Evolutionary conservation across 2,329 filamentous ascomycete genomes (phyloP), one percentile per base, ranked within the genome.

Genomic region (Akanthomyces muscarius): DNA sequence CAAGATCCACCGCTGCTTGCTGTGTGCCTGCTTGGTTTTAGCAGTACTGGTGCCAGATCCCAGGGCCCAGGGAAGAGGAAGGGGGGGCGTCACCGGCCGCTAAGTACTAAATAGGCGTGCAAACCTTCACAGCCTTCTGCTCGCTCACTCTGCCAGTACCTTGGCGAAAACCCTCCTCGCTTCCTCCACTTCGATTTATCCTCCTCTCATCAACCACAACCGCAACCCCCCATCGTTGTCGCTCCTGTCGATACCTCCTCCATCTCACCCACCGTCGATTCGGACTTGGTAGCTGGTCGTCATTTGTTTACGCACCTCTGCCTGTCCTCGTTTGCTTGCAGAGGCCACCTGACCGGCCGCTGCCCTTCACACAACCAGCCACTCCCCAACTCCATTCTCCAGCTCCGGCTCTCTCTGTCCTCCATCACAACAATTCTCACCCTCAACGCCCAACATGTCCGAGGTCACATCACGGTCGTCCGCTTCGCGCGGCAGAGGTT

Each of bases 401-500:
- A 70, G 69, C 74, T 75, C 69, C 64, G 65, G 65, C 66, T 65
- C 68, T n/a, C 45, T 48, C 16, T 50, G 63, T 68, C 68, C 66
- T 66, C 68, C 69, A 50, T 50, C 60, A 48, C 41, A 62, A 30
- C 60, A 55, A 55, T 44, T 30, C 60, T 42, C 42, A 16, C 33
- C 41, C 16, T 55, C 67, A 69, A 67, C 69, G 69, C 69, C 71
- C 73, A 79, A 77, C 81, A 98, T 98, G 95, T 96, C 95, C 85
- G 94, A 98, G 86, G 86, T 91, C 81, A 89, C 92, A 84, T 86
- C 89, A 80, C 87, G 93, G 85, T 85, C 90, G 76, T 85, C 88
- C 78, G 87, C 91, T 80, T 79, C 87, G 83, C 91, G 94, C 81
- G 93, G 94, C 80, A 90, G 95, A 86, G 92, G 91, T 81, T 89